Evolutionary conservation across 176 grass and related monocot species (phyloP), one percentile per base, ranked within the genome.

Genomic region (Rhipidocladum racemiflorum): DNA sequence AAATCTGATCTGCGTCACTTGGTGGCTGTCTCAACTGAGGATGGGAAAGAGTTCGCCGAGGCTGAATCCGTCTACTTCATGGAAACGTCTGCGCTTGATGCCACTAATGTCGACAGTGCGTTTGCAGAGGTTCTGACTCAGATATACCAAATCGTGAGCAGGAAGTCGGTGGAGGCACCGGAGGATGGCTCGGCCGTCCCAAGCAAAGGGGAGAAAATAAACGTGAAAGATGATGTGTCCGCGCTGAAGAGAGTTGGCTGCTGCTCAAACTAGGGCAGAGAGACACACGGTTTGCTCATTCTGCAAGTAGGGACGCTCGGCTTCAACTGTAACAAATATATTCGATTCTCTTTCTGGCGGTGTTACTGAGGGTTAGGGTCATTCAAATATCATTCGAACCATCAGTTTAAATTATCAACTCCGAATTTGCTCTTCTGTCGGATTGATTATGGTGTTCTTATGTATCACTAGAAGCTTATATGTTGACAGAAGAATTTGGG

Each of bases 1-100:
- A 93, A 93, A 72, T 90, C 88, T 9, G 91, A 93, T 48, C 82
- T 93, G 16, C 88, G 91, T 9, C 91, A 93, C 42, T 54, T 93
- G 71, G 91, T 93, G 21, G 79, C 91, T 10, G 85, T 93, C 28
- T 74, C 85, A 4, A 93, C 91, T 8, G 91, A 90, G 2, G 91
- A 93, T 18, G 91, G 85, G 4, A 90, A 85, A 3, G 91, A 83
- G n/a, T 93, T 76, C 69, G 85, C 91, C 7, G 88, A 90, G 78
- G 75, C 76, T 34, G 91, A 93, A 74, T 87, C 85, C 20, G 65
- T 93, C 70, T 93, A 88, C 77, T 93, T 93, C 85, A 90, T 90
- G 91, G 91, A 93, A 53, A 93, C 91, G 0, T 90, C 88, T 18
- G 91, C 91, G 1, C 72, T 93, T 0, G 91, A 93, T 17, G 88